Base-by-base conservation (phyloP, 768 basidiomycete genomes). In the Auricularia heimuer region DNA sequence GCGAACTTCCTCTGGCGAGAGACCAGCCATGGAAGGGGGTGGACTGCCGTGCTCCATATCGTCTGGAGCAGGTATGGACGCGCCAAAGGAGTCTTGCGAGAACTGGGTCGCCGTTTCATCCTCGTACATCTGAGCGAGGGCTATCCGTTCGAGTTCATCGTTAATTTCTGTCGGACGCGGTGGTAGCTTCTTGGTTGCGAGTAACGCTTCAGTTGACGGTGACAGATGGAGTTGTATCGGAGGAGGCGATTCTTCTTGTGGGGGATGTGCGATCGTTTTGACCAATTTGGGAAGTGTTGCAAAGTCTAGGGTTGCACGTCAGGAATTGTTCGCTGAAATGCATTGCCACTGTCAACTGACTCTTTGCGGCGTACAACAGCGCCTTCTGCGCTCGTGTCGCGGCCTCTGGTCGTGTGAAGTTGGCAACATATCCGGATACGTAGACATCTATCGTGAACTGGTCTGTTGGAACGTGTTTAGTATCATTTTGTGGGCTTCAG, bases 381-480 rank as follows among this genome's bases (percentile, higher is more conserved):
- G 89, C 84, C 16, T 83, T 81, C 66, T 94, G 92, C 1, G 91
- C 83, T 4, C 92, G 85, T 64, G 85, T 86, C 1, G 85, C 81
- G 54, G 80, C 76, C 63, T 86, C 86, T 3, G 83, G 79, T 1
- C 82, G 77, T 54, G 84, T 81, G 54, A 83, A 77, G 62, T 79
- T 83, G 16, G 85, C 79, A 0, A 88, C 91, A 68, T 85, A 92
- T 0, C 93, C 94, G 16, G 92, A 90, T 6, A 92, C 78, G 62
- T 85, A 88, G 0, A 93, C 76, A 54, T 88, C 85, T 3, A 94
- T 74, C 62, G 87, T 84, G 69, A 92, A 94, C 56, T 60, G 56
- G 56, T 34, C 56, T 83, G 64, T 3, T 60, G 56, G 6, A 24
- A 6, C 7, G 3, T 4, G 56, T 29, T 24, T 14, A 24, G 11